These are phyloP conservation scores for Hansenula lynferdii DNA, from an alignment of 1,139 yeast species.

Conservation along the genomic window DNA sequence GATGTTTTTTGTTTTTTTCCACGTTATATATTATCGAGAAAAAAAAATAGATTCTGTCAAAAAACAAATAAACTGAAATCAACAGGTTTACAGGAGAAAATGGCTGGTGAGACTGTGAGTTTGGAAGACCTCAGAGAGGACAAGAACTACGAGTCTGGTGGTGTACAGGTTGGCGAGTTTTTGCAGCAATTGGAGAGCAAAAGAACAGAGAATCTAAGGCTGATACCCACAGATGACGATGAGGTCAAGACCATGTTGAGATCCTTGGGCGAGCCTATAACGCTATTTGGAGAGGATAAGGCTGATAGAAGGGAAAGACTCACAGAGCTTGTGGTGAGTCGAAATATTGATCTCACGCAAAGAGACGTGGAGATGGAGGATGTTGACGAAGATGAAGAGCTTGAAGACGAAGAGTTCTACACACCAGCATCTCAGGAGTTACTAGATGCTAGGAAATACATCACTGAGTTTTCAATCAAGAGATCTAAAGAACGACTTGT, in stretches of 20 bases:
- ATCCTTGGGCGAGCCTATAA: constrained; percentile 53
- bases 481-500: constrained; percentile 40
- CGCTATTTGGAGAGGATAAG: constrained; percentile 55
- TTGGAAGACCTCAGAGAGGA: constrained; percentile 16
- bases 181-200: constrained; percentile 23
- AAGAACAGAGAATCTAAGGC: constrained; percentile 20
- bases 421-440: constrained; percentile 73
- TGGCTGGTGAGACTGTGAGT: constrained; percentile 3
- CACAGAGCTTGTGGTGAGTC: constrained; percentile 30
- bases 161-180: constrained; percentile 22
- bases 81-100: not conserved
- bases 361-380: constrained; percentile 25
- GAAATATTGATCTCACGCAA: constrained; percentile 23
- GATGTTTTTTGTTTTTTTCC: not conserved
- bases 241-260: constrained; percentile 49
- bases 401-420: constrained; percentile 75
- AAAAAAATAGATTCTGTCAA: too few relatives aligned
- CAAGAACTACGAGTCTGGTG: constrained; percentile 14
- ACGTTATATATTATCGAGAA: too few relatives aligned
- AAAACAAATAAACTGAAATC: not conserved
- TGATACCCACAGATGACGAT: constrained; percentile 60
- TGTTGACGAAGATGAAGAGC: constrained; percentile 31
- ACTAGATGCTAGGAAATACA: constrained; percentile 43
- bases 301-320: constrained; percentile 60
- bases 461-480: constrained; percentile 47